Conservation (phyloP, 208 protist genomes). For the Porcisia hertigi region DNA sequence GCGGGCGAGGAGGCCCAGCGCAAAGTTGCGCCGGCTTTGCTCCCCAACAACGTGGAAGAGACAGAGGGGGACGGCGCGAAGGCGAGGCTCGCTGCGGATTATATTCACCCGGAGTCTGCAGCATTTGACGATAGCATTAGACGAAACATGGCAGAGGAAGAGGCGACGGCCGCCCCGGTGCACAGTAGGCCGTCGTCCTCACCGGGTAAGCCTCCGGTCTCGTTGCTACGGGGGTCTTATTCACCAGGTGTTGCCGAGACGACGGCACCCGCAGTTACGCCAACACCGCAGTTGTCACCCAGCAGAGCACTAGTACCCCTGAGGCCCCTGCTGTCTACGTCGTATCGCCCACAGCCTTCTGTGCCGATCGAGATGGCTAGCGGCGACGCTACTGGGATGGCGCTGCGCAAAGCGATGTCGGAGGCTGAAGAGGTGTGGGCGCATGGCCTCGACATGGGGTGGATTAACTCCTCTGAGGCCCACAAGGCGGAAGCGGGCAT, state of each 20-base stretch:
- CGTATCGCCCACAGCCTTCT: neutral
- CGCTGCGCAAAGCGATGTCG: slow-evolving; percentile 2
- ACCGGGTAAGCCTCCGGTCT: neutral
- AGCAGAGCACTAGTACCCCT: neutral
- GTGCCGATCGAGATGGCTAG: neutral
- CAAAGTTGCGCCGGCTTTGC: neutral
- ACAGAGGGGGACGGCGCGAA: neutral
- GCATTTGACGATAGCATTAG: neutral
- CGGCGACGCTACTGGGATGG: slow-evolving; percentile 4
- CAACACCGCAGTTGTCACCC: neutral
- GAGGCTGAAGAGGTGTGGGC: neutral
- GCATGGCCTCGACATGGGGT: neutral
- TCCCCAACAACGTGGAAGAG: neutral
- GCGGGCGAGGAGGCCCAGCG: slow-evolving; percentile 1
- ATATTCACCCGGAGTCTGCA: neutral
- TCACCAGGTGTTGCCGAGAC: neutral
- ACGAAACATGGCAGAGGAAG: neutral
- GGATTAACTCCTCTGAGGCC: neutral
- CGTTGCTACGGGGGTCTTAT: neutral
- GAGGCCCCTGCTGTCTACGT: neutral
- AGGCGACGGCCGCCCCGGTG: neutral
- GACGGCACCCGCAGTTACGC: neutral
- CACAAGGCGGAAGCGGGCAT: neutral
- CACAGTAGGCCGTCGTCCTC: neutral
- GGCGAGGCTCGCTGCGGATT: neutral